Base-by-base conservation (phyloP, 2,329 filamentous ascomycete genomes). In the Penicillium rolfsii region DNA sequence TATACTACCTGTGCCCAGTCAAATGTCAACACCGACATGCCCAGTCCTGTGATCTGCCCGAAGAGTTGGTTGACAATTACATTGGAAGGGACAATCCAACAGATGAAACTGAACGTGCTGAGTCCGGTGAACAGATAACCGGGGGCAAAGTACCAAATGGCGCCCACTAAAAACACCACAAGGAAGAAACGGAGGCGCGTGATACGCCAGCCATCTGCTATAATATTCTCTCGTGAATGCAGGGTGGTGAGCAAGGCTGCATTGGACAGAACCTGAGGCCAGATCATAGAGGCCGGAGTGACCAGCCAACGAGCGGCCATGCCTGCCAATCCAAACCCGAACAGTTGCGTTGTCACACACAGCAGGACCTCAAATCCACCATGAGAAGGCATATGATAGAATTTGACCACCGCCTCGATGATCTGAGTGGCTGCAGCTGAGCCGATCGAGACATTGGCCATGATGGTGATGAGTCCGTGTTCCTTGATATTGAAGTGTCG, bases 1-100 rank as follows among this genome's bases (percentile, higher is more conserved):
- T 87, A 89, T 12, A 88, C 83, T 46, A 91, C 83, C 70, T 91
- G 87, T 4, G 87, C 88, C 88, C 89, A 91, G 77, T 91, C 89
- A 68, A 91, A 90, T 0, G 89, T 91, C 59, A 92, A 83, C 1
- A 89, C 86, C 4, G 91, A 78, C 61, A 92, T 74, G 0, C 87
- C 89, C 5, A 92, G 67, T 0, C 89, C 90, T 0, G 86, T 89
- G 40, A 80, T 80, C 19, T 88, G 88, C 0, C 89, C 89, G 67
- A 92, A 92, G 0, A 92, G 71, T 70, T 91, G 89, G 65, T 92
- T 92, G 36, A 91, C 78, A 7, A 90, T 79, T 0, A 87, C 81
- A 59, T 86, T 91, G 52, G 89, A 80, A 1, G 89, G 89, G 0
- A 83, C 84, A 38, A 90, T 83, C 88, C 89, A 91, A 3, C 89